Evolutionary conservation across 495 filamentous ascomycete species (phyloP), one percentile per base, ranked within the genome.

Genomic region (Penicillium coprophilum): DNA sequence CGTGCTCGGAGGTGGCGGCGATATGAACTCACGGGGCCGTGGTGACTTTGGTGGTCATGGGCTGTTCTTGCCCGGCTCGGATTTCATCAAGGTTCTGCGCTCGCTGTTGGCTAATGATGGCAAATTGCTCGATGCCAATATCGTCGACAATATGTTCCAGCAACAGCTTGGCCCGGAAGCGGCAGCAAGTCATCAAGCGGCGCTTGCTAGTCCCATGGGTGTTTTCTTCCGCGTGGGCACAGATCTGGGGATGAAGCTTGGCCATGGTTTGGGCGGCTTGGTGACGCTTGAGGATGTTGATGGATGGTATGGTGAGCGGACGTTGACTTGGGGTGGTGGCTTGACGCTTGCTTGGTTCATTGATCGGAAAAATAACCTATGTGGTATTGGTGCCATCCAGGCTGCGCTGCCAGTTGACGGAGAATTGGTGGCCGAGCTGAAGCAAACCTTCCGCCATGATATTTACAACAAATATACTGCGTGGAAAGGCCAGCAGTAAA

Each of bases 1-100:
- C 4, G 66, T 71, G 3, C 23, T 68, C 6, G 71, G 61, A 21
- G 58, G 63, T 19, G 46, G 61, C 39, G 52, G 64, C 40, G 60
- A 67, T 58, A 58, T 59, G 24, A 68, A 72, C 28, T 45, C 38
- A 36, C 61, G 59, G 32, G 53, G 55, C 3, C 50, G 43, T 9
- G 72, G 77, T 15, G 71, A 77, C 54, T 67, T 77, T 27, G 85
- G 82, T 2, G 85, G 85, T 1, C 74, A 73, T 10, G 85, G 85
- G 1, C 36, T 80, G 19, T 84, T 71, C 48, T 69, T 74, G 6
- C 66, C 73, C 0, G 75, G 78, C 6, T 60, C 41, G 13, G 79
- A 80, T 46, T 84, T 79, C 53, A 61, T 72, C 24, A 82, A 77
- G 57, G 60, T 86, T 10, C 64, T 86, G 46, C 72, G 69, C 17